Percentiles rank a stretch among this genome's conserved stretches.
phyloP scores from a whole-genome alignment of 1,284 basidiomycete genomes.

The Ustilago trichophora region DNA sequence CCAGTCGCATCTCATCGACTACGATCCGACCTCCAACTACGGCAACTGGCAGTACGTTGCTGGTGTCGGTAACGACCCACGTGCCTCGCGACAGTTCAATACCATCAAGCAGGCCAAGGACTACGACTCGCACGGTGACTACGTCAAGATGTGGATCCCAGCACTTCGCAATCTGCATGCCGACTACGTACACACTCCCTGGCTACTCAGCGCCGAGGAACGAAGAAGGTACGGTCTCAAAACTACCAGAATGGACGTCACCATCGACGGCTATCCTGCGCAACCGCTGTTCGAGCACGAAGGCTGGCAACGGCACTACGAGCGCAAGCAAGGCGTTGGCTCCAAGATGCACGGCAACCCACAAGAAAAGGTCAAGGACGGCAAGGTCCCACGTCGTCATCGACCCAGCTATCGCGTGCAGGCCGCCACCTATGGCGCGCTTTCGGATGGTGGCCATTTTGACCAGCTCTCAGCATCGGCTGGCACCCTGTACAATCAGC shows the following conservation, averaged over 20 bases:
- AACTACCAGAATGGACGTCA: constrained; percentile 53
- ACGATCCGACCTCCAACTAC: constrained; percentile 60
- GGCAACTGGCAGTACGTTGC: constrained; percentile 67
- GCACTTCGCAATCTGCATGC: constrained; percentile 68
- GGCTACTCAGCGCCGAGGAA: constrained; percentile 53
- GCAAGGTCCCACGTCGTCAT: constrained; percentile 48
- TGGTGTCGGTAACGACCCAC: constrained; percentile 72
- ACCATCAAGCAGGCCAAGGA: constrained; percentile 72
- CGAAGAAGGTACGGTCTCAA: constrained; percentile 55
- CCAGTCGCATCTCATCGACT: constrained; percentile 68
- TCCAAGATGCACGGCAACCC: constrained; percentile 62
- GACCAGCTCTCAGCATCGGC: constrained; percentile 40
- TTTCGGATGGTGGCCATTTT: constrained; percentile 15
- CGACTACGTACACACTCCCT: constrained; percentile 61
- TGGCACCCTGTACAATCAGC: constrained; percentile 8
- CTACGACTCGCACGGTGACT: constrained; percentile 70
- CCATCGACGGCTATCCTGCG: constrained; percentile 55
- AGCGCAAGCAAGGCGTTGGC: constrained; percentile 57
- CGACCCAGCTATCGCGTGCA: constrained; percentile 32
- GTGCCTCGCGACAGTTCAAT: constrained; percentile 71
- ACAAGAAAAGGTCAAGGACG: constrained; percentile 62
- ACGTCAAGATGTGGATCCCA: constrained; percentile 70
- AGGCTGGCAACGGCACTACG: constrained; percentile 57
- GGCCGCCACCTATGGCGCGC: constrained; percentile 32
- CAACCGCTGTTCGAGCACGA: constrained; percentile 55